These are phyloP conservation scores for Saturnispora diversa DNA, from an alignment of 805 yeast genomes.

Conservation along the genomic window DNA sequence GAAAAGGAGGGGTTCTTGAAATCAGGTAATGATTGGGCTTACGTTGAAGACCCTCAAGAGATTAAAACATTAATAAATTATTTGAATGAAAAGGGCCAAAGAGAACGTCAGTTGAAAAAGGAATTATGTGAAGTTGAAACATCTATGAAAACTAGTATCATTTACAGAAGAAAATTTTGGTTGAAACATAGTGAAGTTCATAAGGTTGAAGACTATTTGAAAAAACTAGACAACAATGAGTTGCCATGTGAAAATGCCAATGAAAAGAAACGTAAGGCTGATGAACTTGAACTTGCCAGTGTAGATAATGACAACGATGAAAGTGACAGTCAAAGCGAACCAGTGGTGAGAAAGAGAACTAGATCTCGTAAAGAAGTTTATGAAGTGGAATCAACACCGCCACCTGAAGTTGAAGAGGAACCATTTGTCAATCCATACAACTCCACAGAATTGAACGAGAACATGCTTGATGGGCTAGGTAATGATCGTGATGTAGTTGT, in stretches of 20 bases:
- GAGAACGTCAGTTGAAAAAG: constrained; percentile 60
- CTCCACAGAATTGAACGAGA: constrained; percentile 14
- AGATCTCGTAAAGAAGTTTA: constrained; percentile 3
- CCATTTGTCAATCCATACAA: constrained; percentile 5
- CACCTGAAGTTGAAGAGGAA: constrained; percentile 10
- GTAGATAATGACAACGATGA: constrained; percentile 15
- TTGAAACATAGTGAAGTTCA: constrained; percentile 8
- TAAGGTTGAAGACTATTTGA: constrained; percentile 13
- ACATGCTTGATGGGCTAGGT: constrained; percentile 6
- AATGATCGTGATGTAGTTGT: constrained; percentile 24
- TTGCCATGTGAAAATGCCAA: constrained; percentile 24
- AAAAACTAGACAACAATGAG: constrained; percentile 32
- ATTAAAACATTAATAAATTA: constrained; percentile 49
- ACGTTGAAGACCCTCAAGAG: constrained; percentile 52
- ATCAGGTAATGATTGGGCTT: constrained; percentile 58
- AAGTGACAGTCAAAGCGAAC: constrained; percentile 8
- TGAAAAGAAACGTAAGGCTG: constrained; percentile 12
- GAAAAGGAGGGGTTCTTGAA: constrained; percentile 54
- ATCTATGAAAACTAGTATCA: constrained; percentile 48
- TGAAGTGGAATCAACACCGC: constrained; percentile 15
- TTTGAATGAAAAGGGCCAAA: constrained; percentile 66
- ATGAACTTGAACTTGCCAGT: constrained; percentile 31
- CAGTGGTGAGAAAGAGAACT: constrained; percentile 20
- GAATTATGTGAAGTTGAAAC: constrained; percentile 45
- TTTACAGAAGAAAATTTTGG: constrained; percentile 37